Conservation (phyloP, 345 rosid species). For the Eucalyptus grandis region DNA sequence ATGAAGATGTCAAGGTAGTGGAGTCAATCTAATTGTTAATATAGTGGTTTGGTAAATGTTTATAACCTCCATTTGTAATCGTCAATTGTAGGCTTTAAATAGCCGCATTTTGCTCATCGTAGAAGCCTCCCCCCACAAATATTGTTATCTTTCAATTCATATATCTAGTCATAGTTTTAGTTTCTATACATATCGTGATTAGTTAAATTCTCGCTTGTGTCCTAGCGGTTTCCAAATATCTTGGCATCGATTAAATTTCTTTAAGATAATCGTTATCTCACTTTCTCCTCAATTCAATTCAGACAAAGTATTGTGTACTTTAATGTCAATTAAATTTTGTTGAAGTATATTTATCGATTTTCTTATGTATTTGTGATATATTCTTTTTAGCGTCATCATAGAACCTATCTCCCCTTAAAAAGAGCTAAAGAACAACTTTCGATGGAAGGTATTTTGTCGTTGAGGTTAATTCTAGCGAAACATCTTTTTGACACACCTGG, state of each 20-base stretch:
- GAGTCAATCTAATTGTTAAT: not conserved
- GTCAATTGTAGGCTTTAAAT: too few relatives aligned
- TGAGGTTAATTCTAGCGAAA: too few relatives aligned
- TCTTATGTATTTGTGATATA: not conserved
- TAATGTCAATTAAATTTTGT: too few relatives aligned
- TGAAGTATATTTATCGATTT: not conserved
- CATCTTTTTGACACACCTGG: not conserved
- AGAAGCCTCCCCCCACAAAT: not conserved
- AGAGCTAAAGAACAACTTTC: not conserved
- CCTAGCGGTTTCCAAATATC: too few relatives aligned
- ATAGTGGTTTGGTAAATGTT: too few relatives aligned
- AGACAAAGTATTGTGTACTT: not conserved
- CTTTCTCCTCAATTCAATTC: too few relatives aligned
- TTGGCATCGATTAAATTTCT: not conserved
- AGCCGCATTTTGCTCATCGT: not conserved
- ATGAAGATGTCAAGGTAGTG: not conserved
- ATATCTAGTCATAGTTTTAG: too few relatives aligned
- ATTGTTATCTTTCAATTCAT: not conserved
- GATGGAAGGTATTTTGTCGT: not conserved
- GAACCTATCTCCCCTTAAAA: not conserved
- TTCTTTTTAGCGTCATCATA: too few relatives aligned
- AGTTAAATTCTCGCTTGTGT: too few relatives aligned
- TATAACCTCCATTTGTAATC: too few relatives aligned
- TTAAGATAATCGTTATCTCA: not conserved
- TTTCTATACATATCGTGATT: too few relatives aligned